Base-by-base conservation (phyloP, 306 rosid species). In the Fagus sylvatica region DNA sequence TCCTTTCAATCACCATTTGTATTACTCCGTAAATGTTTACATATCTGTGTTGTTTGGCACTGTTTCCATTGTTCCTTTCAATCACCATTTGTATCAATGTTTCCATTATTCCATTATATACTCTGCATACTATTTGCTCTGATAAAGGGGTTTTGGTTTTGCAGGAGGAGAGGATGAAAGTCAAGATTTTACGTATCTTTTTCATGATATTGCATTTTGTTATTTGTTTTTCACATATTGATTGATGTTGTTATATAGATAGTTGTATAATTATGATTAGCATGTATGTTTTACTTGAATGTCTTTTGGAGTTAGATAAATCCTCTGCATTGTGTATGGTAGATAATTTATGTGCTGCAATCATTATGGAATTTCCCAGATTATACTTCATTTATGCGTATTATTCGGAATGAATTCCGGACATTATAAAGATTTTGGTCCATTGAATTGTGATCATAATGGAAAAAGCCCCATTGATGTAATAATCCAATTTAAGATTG, bases 141-240 rank as follows among this genome's bases (percentile, higher is more conserved):
- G 51, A 57, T 53, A 69, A 53, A 5, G 40, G 12, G 75, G 53
- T 8, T 43, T 79, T 57, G 74, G 67, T 72, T 73, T 77, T 49
- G 67, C 32, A 43, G 71, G 54, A 57, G 75, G 68, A 46, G 57
- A 69, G 75, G 78, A 90, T 88, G 96, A 83, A 90, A 83, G 89
- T 90, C 71, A 90, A 88, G 79, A 71, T 90, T 64, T 73, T 84
- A 80, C 90, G 90, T 88, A 90, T 88, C 94, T 83, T 80, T 81
- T 37, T 79, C 49, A 40, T 57, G 39, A 46, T 78, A 36, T 61
- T 19, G 19, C 17, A 19, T 71, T 13, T 32, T 69, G 4, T 75
- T 43, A 19, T 41, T 16, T 43, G 17, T 2, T 33, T 43, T 43
- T 37, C 51, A 19, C 39, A 48, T 55, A n/a, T 55, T 19, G 61